Conservation (phyloP, 306 rosid species). For the Vigna nakashimae region DNA sequence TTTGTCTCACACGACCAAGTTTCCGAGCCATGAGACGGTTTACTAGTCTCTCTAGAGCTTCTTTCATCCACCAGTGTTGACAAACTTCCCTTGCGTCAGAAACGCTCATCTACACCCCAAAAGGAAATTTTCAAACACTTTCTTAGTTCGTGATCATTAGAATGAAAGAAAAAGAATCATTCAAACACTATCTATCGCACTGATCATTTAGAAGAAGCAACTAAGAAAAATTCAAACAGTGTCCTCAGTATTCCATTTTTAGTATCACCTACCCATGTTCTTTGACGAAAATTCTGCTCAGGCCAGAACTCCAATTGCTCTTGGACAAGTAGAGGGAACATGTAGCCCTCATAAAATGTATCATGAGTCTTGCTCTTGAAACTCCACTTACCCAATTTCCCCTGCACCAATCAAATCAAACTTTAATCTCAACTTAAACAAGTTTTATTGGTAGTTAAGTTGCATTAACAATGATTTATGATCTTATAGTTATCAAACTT, state of each 20-base stretch:
- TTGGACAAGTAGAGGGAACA: conserved; percentile 85
- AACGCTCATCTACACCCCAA: conserved; percentile 67
- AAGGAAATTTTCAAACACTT: neutral
- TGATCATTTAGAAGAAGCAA: neutral
- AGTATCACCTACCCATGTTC: conserved; percentile 70
- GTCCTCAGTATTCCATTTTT: neutral
- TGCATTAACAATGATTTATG: too few species aligned
- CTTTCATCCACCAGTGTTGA: conserved; percentile 94
- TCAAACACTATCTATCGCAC: neutral
- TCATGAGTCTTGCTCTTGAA: conserved; percentile 85
- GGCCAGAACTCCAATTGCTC: conserved; percentile 91
- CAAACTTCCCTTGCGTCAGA: conserved; percentile 78
- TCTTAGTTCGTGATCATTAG: conserved; percentile 6
- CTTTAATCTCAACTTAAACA: neutral
- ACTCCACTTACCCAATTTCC: conserved; percentile 77
- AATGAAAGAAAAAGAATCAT: neutral
- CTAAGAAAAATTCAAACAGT: neutral
- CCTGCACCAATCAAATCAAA: conserved; percentile 47
- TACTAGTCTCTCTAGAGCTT: conserved; percentile 76
- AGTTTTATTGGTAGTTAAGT: too few species aligned
- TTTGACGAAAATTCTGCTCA: conserved; percentile 66
- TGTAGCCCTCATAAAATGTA: conserved; percentile 73
- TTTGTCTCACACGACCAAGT: conserved; percentile 37
- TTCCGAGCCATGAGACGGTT: conserved; percentile 57
- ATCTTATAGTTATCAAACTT: too few species aligned